Base-by-base conservation (phyloP, 352 stramenopile species). In the Globisporangium takayamanum region DNA sequence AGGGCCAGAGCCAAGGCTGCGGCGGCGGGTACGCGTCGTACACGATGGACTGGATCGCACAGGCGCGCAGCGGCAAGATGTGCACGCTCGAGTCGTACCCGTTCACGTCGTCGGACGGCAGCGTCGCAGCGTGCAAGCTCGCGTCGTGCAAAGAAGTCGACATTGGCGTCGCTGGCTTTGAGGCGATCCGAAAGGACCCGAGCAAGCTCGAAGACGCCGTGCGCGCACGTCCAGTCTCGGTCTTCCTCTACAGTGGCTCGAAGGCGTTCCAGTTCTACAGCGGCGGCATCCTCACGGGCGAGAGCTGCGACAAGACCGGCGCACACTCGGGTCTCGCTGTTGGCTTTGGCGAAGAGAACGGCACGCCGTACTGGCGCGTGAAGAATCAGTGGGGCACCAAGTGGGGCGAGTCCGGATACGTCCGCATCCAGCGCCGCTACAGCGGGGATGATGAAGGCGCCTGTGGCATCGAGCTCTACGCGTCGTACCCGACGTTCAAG, bases 381-480 rank as follows among this genome's bases (percentile, higher is more conserved):
- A 87, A 88, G 64, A 92, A 92, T 63, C 78, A 83, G 57, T 92
- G 80, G 79, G 82, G 82, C 5, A 76, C 71, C 2, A 59, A 62
- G 4, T 92, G 82, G 80, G 80, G 83, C 28, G 81, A 90, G 55
- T 46, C 72, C 12, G 83, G 80, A 20, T 92, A 87, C 65, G 73
- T 86, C 22, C 76, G 78, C 55, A 77, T 87, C 58, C 62, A 84
- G 59, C 76, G 79, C 15, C 72, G 76, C 37, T 86, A 76, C 62
- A 57, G 52, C 0, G 72, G 60, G 3, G 67, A 77, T 50, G 59
- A 55, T 12, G 76, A 84, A 62, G 79, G 79, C 36, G 75, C 78
- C 37, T 89, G 79, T 30, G 75, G 76, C 30, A 69, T 89, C 26
- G 79, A 85, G 55, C 53, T 77, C 18, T 85, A 82, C 56, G 67